Base-by-base conservation (phyloP, 805 yeast genomes). In the Saturnispora halmiae region DNA sequence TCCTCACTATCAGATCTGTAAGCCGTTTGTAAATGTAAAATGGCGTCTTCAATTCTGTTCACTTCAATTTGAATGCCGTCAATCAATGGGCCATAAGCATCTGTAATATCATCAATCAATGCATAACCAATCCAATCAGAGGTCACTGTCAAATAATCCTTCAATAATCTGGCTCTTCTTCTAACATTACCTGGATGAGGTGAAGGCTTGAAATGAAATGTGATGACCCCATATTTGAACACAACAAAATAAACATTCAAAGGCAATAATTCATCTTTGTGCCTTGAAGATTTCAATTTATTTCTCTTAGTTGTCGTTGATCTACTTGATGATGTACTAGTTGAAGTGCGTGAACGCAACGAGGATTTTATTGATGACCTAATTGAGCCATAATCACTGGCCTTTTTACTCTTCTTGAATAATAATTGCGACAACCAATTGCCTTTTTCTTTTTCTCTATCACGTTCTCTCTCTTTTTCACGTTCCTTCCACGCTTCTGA, bases 61-160 rank as follows among this genome's bases (percentile, higher is more conserved):
- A 92, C 97, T 53, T 92, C 98, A 44, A 79, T 86, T 56, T 92
- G 97, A 39, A 92, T 88, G 35, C 90, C 75, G 44, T 85, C 94
- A 47, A 92, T 88, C 81, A 92, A 77, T 2, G 98, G 98, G 1
- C 94, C 97, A 67, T 85, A 92, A 0, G 94, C 94, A 67, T 92
- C 98, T 0, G 96, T 90, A 48, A 92, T 85, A 58, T 92, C 97
- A 65, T 92, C 98, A 51, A 92, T 85, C 47, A 92, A 64, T 0
- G 97, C 97, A 62, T 92, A 92, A 1, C 96, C 90, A 34, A 92
- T 81, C 98, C 98, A 92, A 59, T 92, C 97, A 0, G 96, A 77
- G 2, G 90, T 76, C 4, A 92, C 95, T 2, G 84, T 85, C 46
- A 92, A 66, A 55, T 88, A 90, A 58, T 92, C 98, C 46, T 80